Base-by-base conservation (phyloP, 2,329 filamentous ascomycete species). In the Thielaviopsis punctulata region DNA sequence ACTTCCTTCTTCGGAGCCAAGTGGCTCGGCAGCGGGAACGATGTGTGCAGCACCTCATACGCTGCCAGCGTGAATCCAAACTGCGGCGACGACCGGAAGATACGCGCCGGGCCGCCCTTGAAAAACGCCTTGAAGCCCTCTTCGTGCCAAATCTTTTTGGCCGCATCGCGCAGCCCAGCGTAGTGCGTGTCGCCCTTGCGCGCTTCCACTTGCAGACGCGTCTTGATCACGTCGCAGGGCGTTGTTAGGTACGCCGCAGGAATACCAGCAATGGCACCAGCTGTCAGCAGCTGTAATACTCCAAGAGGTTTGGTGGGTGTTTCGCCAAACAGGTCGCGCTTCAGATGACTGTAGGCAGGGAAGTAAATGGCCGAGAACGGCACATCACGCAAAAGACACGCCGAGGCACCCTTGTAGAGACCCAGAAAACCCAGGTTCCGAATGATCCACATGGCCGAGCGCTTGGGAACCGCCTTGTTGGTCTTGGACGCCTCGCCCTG, bases 311-410 rank as follows among this genome's bases (percentile, higher is more conserved):
- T 87, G 53, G 81, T 85, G 5, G 75, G 73, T 10, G 84, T 81
- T 70, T 98, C 92, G 67, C 92, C 90, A 60, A 96, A 98, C 64
- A 90, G 72, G 68, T 95, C 90, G 62, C 77, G 80, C 76, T 98
- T 98, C 61, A 98, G 69, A 65, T 98, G 92, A 65, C 79, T 85
- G 73, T 98, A 98, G 21, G 88, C 84, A 2, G 92, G 90, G 79
- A 98, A 98, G 73, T 98, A 98, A 64, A 98, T 98, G 61, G 87
- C 88, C 19, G 90, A 96, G 73, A 98, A 98, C 45, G 92, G 92
- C 41, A 96, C 87, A 66, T 98, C 92, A 60, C 92, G 89, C 58
- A 96, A 77, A 61, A 98, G 73, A 69, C 92, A 98, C 19, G 92
- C 92, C 45, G 82, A 87, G 19, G 90, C 92, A 56, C 92, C 92